Percentiles rank a stretch among this genome's conserved stretches.
Conservation (phyloP, 495 filamentous ascomycete genomes). For the Aspergillus haitiensis region DNA sequence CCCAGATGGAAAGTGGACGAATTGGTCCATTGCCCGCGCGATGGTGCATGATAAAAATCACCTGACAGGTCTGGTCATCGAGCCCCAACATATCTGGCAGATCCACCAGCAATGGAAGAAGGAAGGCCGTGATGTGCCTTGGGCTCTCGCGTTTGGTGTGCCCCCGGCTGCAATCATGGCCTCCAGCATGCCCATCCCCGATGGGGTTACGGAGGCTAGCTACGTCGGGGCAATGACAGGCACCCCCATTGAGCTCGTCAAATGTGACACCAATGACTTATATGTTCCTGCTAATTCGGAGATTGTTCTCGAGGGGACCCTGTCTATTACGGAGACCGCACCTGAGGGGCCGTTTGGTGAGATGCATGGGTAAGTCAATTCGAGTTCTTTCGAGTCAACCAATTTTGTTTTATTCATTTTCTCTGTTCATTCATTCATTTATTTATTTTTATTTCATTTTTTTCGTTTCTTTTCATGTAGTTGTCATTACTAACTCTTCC, state of each 20-base stretch:
- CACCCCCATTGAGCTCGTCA: slow-evolving; percentile 34
- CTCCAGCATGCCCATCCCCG: slow-evolving; percentile 38
- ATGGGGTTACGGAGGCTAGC: slow-evolving; percentile 35
- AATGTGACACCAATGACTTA: slow-evolving; percentile 43
- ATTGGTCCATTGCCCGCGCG: slow-evolving; percentile 44
- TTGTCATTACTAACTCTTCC: no score
- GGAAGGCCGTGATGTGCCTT: slow-evolving; percentile 36
- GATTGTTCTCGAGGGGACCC: slow-evolving; percentile 39
- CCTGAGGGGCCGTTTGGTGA: slow-evolving; percentile 41
- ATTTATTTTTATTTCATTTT: not conserved
- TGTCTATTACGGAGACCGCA: slow-evolving; percentile 35
- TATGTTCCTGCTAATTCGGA: slow-evolving; percentile 41
- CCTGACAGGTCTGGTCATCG: slow-evolving; percentile 32
- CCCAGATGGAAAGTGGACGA: slow-evolving; percentile 38
- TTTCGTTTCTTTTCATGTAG: no score
- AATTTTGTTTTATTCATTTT: not conserved
- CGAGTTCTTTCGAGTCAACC: no score
- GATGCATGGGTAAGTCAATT: slow-evolving; percentile 27
- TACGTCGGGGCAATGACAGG: slow-evolving; percentile 40
- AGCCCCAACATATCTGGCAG: slow-evolving; percentile 35
- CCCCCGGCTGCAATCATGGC: slow-evolving; percentile 44
- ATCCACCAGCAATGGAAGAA: slow-evolving; percentile 42
- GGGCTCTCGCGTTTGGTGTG: slow-evolving; percentile 39
- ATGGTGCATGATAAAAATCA: slow-evolving; percentile 38
- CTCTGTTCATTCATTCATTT: no score